Evolutionary conservation across 768 basidiomycete species (phyloP).

Genomic region (Mrakia blollopis): DNA sequence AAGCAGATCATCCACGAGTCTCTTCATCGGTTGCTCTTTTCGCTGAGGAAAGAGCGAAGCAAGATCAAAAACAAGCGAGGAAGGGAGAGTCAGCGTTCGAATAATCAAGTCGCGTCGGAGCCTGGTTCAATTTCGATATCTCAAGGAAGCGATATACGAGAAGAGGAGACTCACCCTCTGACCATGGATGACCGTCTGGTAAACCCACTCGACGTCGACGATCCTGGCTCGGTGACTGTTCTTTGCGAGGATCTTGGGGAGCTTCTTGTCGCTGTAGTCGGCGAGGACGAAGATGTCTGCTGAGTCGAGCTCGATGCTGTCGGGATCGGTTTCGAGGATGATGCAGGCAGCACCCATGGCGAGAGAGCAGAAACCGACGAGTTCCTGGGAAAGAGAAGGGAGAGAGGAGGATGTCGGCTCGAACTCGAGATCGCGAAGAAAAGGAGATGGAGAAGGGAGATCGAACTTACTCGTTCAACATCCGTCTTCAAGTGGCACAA

Average conservation of each 20-base stretch:
- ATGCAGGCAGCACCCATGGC: neutral
- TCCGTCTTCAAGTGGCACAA: neutral
- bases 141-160: neutral
- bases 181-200: neutral
- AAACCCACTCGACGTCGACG: neutral
- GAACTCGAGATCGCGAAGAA: neutral
- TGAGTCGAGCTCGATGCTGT: neutral
- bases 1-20: too few species aligned
- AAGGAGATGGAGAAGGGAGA: neutral
- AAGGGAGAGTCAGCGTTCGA: neutral
- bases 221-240: neutral
- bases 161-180: neutral
- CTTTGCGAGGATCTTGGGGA: neutral
- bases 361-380: neutral
- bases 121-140: neutral
- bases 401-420: neutral
- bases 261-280: neutral
- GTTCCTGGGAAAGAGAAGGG: neutral
- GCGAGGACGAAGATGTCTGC: neutral
- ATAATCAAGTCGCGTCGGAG: too few species aligned
- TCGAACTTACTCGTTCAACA: neutral
- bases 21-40: neutral
- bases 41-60: too few species aligned
- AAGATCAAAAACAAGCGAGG: neutral
- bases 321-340: neutral